Evolutionary conservation across 2,329 filamentous ascomycete species (phyloP).

Genomic region (Exophiala oligosperma): DNA sequence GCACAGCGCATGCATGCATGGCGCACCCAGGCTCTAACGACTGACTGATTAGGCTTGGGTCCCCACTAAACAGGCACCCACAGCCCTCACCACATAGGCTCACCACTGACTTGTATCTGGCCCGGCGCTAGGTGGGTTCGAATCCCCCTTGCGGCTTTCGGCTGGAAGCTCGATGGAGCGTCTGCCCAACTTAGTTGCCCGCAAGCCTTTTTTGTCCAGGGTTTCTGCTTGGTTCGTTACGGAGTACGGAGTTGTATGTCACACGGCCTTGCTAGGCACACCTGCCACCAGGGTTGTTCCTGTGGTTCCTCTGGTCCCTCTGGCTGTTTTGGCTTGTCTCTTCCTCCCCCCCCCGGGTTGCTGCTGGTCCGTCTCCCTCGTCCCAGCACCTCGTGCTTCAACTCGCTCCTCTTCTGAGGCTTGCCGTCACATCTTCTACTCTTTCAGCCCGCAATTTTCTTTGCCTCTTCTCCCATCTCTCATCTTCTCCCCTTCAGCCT

Average conservation of each 20-base stretch:
- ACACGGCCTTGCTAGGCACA: too few species aligned
- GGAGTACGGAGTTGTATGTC: neutral
- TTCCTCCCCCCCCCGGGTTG: neutral
- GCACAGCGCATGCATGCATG: neutral
- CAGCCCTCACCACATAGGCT: too few species aligned
- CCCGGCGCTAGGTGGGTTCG: too few species aligned
- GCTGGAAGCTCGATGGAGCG: neutral
- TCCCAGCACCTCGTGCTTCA: neutral
- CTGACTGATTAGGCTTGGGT: too few species aligned
- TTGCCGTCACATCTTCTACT: neutral
- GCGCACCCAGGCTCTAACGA: too few species aligned
- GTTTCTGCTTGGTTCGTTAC: neutral
- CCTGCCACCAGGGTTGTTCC: too few species aligned
- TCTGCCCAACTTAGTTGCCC: neutral
- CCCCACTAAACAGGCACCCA: too few species aligned
- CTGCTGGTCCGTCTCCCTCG: neutral
- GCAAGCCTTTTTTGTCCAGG: neutral
- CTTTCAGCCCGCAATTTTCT: neutral
- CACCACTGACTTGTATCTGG: too few species aligned
- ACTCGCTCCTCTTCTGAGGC: neutral
- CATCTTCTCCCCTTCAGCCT: neutral
- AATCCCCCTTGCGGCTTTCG: neutral
- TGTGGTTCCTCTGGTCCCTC: too few species aligned
- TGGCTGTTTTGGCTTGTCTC: too few species aligned
- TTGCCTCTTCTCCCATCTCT: neutral